These are phyloP conservation scores for Podaxis rugospora DNA, from an alignment of 768 basidiomycete genomes.

Conservation along the genomic window DNA sequence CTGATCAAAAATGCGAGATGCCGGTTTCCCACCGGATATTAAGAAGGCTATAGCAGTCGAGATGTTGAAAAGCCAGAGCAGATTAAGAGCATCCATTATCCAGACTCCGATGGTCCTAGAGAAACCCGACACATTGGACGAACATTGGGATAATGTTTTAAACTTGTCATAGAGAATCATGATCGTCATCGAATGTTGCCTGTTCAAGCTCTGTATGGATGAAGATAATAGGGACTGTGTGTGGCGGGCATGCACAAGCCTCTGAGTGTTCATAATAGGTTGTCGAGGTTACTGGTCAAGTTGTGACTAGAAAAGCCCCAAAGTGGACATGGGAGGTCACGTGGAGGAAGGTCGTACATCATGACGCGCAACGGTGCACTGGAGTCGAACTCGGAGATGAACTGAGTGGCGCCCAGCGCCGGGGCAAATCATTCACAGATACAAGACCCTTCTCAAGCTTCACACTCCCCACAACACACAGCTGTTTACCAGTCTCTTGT, in stretches of 20 bases:
- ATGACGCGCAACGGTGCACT: background rate
- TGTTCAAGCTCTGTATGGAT: too few relatives aligned
- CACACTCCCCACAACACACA: background rate
- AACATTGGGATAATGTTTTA: too few relatives aligned
- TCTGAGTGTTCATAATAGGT: too few relatives aligned
- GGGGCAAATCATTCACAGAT: background rate
- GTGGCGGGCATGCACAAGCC: too few relatives aligned
- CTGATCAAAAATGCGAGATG: background rate
- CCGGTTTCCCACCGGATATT: background rate
- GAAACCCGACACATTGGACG: too few relatives aligned
- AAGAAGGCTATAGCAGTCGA: too few relatives aligned
- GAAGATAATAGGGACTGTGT: too few relatives aligned
- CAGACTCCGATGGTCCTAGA: too few relatives aligned
- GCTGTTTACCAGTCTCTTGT: background rate
- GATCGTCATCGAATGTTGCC: too few relatives aligned
- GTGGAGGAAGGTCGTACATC: background rate
- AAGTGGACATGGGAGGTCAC: background rate
- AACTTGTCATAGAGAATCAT: too few relatives aligned
- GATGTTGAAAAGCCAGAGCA: too few relatives aligned
- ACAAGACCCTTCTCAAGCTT: background rate
- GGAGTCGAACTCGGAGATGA: constrained; percentile 2
- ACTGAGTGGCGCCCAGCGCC: background rate
- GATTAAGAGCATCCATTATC: too few relatives aligned
- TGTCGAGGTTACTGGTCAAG: background rate
- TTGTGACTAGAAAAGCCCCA: background rate